These are phyloP conservation scores for Ceratopteris richardii DNA, from an alignment of 75 land plant species.

Conservation along the genomic window DNA sequence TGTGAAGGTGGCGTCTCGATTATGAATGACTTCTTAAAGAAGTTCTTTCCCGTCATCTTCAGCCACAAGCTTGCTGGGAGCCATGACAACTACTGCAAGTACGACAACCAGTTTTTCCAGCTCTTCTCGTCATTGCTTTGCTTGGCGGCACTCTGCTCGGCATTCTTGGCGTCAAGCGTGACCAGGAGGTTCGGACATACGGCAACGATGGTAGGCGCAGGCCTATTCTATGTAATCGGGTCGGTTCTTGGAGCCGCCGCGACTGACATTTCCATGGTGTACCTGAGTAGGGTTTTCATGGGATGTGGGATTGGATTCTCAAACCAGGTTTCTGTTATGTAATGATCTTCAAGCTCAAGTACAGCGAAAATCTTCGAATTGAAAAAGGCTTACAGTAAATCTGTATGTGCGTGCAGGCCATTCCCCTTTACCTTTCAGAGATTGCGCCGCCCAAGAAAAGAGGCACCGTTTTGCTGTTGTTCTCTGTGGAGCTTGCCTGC, in stretches of 20 bases:
- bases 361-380: not conserved
- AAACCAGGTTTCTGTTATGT: constrained; percentile 41
- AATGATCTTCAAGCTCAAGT: too few relatives aligned
- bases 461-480: constrained; percentile 15
- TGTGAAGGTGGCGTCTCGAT: constrained; percentile 25
- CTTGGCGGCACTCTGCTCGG: constrained; percentile 25
- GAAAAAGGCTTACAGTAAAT: not conserved
- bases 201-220: constrained; percentile 4
- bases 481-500: constrained; percentile 4
- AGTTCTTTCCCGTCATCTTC: constrained; percentile 26
- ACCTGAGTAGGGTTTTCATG: constrained; percentile 61
- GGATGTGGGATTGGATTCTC: constrained; percentile 76
- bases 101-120: constrained; percentile 26
- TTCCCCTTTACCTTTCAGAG: constrained; percentile 22
- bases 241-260: constrained; percentile 49
- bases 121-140: constrained; percentile 42
- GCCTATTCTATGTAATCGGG: constrained; percentile 51
- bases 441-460: constrained; percentile 15
- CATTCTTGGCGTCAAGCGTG: constrained; percentile 17
- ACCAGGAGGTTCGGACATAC: constrained; percentile 9
- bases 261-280: constrained; percentile 49
- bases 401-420: constrained; percentile 8
- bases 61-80: constrained; percentile 1
- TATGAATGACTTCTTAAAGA: constrained; percentile 24
- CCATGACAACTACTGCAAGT: constrained; percentile 37